Conservation (phyloP, 108 stramenopile species). For the Schizochytrium sp. region DNA sequence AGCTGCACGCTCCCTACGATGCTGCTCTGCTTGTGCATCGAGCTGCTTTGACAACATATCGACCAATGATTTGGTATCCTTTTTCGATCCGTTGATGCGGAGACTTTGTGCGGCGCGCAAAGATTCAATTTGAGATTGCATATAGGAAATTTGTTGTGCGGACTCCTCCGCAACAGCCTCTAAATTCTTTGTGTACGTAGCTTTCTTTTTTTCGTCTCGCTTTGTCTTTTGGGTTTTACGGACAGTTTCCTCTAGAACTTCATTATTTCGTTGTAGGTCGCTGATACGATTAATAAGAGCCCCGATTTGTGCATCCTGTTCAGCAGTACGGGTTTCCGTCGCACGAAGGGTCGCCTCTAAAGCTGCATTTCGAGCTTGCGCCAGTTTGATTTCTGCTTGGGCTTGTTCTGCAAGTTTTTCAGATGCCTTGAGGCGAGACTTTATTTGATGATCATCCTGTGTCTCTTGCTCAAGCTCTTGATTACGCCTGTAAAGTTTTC, state of each 20-base stretch:
- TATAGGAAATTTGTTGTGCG: not conserved
- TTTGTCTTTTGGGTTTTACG: not conserved
- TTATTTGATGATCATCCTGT: not conserved
- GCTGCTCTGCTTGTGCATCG: not conserved
- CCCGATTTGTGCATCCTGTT: not conserved
- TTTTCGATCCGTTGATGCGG: not conserved
- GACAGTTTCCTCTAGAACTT: not conserved
- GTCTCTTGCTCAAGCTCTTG: not conserved
- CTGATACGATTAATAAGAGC: not conserved
- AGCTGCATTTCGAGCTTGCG: constrained; percentile 4
- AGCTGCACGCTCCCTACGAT: not conserved
- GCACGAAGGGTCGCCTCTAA: not conserved
- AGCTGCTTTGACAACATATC: constrained; percentile 5
- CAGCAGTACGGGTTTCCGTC: not conserved
- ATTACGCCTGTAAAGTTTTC: constrained; percentile 36
- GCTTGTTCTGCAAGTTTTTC: not conserved
- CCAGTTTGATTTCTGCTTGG: not conserved
- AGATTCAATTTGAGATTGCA: constrained; percentile 20
- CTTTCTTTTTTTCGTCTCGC: not conserved
- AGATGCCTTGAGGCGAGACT: not conserved
- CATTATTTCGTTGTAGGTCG: not conserved
- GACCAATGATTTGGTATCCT: not conserved
- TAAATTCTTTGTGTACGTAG: not conserved
- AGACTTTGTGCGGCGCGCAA: constrained; percentile 17
- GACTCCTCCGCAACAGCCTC: not conserved